Conservation (phyloP, 192 early-diverging fungal species). For the Borealophlyctis nickersoniae region DNA sequence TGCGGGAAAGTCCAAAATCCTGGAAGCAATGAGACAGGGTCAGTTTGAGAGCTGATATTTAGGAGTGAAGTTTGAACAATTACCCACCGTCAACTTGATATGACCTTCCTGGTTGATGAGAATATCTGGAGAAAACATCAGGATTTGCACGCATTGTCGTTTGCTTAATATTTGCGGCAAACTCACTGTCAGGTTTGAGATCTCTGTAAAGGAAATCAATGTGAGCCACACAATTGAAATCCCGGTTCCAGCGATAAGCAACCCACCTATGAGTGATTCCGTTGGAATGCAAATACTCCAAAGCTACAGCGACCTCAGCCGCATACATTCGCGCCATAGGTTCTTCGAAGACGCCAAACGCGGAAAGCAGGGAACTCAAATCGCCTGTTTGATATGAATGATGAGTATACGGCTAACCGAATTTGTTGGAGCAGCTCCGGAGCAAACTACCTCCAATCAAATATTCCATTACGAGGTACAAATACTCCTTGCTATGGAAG, state of each 20-base stretch:
- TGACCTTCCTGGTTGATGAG: slow-evolving; percentile 84
- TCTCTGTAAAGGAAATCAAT: slow-evolving; percentile 27
- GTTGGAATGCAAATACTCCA: slow-evolving; percentile 87
- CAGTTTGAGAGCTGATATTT: no score
- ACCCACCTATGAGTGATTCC: slow-evolving; percentile 84
- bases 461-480: slow-evolving; percentile 92
- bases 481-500: slow-evolving; percentile 81
- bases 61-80: background rate
- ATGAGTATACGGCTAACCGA: slow-evolving; percentile 5
- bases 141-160: background rate
- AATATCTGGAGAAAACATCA: slow-evolving; percentile 55
- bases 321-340: slow-evolving; percentile 83
- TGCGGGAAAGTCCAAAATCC: slow-evolving; percentile 92
- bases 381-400: slow-evolving; percentile 44
- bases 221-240: background rate
- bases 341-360: slow-evolving; percentile 75
- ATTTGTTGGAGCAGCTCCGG: slow-evolving; percentile 2
- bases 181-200: slow-evolving; percentile 46
- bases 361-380: slow-evolving; percentile 70
- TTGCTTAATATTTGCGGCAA: background rate
- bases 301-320: slow-evolving; percentile 83
- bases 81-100: slow-evolving; percentile 74
- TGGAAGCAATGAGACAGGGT: slow-evolving; percentile 3
- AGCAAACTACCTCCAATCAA: slow-evolving; percentile 72
- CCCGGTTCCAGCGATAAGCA: background rate